These are phyloP conservation scores for Chrysoporthe deuterocubensis DNA, from an alignment of 2,329 filamentous ascomycete genomes.

Conservation along the genomic window DNA sequence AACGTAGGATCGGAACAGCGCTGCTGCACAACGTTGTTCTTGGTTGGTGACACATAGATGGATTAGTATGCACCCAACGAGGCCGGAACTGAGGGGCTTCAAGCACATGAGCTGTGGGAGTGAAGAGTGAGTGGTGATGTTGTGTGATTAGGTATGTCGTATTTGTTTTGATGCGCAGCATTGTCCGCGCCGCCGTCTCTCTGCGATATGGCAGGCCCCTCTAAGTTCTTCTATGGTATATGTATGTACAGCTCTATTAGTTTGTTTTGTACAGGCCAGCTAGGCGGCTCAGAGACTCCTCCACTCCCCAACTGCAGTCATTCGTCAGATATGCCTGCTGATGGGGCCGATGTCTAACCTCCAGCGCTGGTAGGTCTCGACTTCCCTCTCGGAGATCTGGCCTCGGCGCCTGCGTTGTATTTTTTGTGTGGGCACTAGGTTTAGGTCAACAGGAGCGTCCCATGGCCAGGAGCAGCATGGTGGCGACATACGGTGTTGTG, in stretches of 20 bases:
- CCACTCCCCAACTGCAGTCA: not conserved
- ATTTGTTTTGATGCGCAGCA: constrained; percentile 11
- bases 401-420: constrained; percentile 12
- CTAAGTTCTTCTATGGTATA: not conserved
- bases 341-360: constrained; percentile 13
- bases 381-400: constrained; percentile 17
- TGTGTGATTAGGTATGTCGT: constrained; percentile 5
- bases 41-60: not conserved
- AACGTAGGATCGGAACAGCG: too few relatives aligned
- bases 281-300: not conserved
- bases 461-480: not conserved
- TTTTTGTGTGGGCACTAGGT: constrained; percentile 12
- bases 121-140: not conserved
- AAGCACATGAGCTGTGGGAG: not conserved
- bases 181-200: constrained; percentile 7
- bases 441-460: not conserved
- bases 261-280: constrained; percentile 16
- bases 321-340: constrained; percentile 14
- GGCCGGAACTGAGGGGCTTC: not conserved
- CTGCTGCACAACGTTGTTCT: not conserved
- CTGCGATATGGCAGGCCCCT: not conserved
- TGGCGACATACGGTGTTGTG: constrained; percentile 10
- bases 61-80: not conserved
- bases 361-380: constrained; percentile 18
- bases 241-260: constrained; percentile 3